Percentiles rank a stretch among this genome's conserved stretches.
phyloP scores from a whole-genome alignment of 2,329 filamentous ascomycete genomes.

The Fusarium sp. region DNA sequence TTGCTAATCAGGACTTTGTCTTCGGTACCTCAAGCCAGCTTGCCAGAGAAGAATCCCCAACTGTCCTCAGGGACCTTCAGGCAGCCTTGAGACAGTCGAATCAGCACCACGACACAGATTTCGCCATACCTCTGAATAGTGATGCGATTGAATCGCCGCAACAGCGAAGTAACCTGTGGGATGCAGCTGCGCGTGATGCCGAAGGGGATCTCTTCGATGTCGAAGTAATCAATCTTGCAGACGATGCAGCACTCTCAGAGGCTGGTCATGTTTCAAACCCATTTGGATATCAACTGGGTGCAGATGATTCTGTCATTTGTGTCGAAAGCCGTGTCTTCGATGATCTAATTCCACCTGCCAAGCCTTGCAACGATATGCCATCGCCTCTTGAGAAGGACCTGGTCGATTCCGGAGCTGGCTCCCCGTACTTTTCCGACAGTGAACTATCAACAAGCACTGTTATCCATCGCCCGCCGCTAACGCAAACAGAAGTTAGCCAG shows the following conservation, averaged over 20 bases:
- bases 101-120: slow-evolving; percentile 50
- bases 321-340: neutral
- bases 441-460: slow-evolving; percentile 32
- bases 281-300: slow-evolving; percentile 49
- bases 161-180: slow-evolving; percentile 67
- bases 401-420: slow-evolving; percentile 1
- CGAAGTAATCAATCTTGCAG: slow-evolving; percentile 68
- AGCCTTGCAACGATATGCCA: slow-evolving; percentile 39
- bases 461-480: neutral
- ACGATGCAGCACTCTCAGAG: slow-evolving; percentile 46
- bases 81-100: slow-evolving; percentile 69
- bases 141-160: slow-evolving; percentile 48
- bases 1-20: slow-evolving; percentile 77
- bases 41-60: slow-evolving; percentile 75
- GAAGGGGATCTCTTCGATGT: slow-evolving; percentile 71
- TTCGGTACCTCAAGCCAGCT: slow-evolving; percentile 91
- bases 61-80: slow-evolving; percentile 69
- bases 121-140: slow-evolving; percentile 52
- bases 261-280: slow-evolving; percentile 46
- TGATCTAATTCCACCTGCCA: slow-evolving; percentile 33
- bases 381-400: slow-evolving; percentile 3
- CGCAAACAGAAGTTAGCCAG: neutral
- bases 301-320: neutral
- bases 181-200: slow-evolving; percentile 71
- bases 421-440: slow-evolving; percentile 33